These are phyloP conservation scores for Entoloma clypeatum DNA, from an alignment of 1,284 basidiomycete genomes.

Conservation along the genomic window DNA sequence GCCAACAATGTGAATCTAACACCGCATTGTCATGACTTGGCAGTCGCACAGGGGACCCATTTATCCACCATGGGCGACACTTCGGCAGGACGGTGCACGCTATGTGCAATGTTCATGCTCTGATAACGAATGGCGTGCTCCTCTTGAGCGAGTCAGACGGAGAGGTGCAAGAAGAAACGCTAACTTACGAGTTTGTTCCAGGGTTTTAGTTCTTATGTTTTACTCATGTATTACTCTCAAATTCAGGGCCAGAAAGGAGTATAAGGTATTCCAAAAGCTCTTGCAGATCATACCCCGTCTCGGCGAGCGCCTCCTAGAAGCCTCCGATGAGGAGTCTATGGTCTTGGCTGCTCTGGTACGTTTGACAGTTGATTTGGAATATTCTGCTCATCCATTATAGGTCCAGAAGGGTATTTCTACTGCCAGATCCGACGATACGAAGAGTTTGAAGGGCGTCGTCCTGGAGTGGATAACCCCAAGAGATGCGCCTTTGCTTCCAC, in stretches of 20 bases:
- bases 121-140: slow-evolving; percentile 5
- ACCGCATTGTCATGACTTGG: too few relatives aligned
- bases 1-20: too few relatives aligned
- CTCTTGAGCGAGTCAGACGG: too few relatives aligned
- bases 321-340: slow-evolving; percentile 1
- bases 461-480: slow-evolving; percentile 11
- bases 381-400: not conserved
- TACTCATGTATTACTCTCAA: not conserved
- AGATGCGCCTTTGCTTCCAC: slow-evolving; percentile 5
- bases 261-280: slow-evolving; percentile 2
- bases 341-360: slow-evolving; percentile 2
- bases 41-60: too few relatives aligned
- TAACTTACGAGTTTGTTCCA: slow-evolving; percentile 2
- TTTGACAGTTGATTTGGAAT: not conserved
- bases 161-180: slow-evolving; percentile 1
- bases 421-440: too few relatives aligned
- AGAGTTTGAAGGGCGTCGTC: too few relatives aligned
- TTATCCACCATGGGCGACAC: slow-evolving; percentile 1
- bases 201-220: not conserved
- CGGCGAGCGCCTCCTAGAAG: slow-evolving; percentile 1
- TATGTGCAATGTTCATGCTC: slow-evolving; percentile 2
- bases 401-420: too few relatives aligned
- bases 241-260: not conserved
- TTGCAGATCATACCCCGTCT: slow-evolving; percentile 1
- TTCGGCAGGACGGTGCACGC: slow-evolving; percentile 7